Evolutionary conservation across 768 basidiomycete genomes (phyloP).

Genomic region (Astraeus odoratus): DNA sequence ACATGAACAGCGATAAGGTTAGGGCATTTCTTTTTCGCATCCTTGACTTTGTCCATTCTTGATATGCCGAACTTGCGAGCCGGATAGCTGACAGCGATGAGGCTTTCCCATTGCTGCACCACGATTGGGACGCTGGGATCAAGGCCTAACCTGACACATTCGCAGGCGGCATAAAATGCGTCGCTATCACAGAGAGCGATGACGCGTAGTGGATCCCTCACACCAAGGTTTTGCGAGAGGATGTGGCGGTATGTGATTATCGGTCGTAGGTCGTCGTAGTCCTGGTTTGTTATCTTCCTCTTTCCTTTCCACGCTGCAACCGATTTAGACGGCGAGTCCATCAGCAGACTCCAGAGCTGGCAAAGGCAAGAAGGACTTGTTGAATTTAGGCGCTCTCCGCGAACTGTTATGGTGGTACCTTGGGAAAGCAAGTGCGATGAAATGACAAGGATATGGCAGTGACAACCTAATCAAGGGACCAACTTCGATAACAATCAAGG

Average conservation of each 20-base stretch:
- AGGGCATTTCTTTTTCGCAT: slow-evolving; percentile 83
- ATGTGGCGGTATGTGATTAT: slow-evolving; percentile 76
- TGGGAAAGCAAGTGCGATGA: too few species aligned
- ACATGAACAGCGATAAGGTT: too few species aligned
- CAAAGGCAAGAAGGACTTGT: too few species aligned
- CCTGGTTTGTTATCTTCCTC: slow-evolving; percentile 34
- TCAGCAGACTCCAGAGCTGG: too few species aligned
- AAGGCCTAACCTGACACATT: slow-evolving; percentile 72
- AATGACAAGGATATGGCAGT: too few species aligned
- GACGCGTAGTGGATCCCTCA: slow-evolving; percentile 71
- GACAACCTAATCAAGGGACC: too few species aligned
- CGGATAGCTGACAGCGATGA: slow-evolving; percentile 95
- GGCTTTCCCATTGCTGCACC: slow-evolving; percentile 79
- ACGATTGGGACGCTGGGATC: slow-evolving; percentile 62
- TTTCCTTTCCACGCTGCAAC: slow-evolving; percentile 49
- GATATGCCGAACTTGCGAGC: slow-evolving; percentile 91
- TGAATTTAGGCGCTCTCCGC: too few species aligned
- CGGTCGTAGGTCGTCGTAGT: slow-evolving; percentile 58
- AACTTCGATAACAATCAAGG: too few species aligned
- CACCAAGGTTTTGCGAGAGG: slow-evolving; percentile 58
- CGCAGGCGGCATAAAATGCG: slow-evolving; percentile 80
- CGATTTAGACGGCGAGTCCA: slow-evolving; percentile 19
- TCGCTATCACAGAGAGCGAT: slow-evolving; percentile 89
- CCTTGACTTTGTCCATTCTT: slow-evolving; percentile 77
- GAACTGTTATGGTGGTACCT: too few species aligned